Percentiles rank a stretch among this genome's conserved stretches.
These are phyloP conservation scores for Globisporangium splendens DNA, from an alignment of 352 stramenopile genomes.

Conservation along the genomic window DNA sequence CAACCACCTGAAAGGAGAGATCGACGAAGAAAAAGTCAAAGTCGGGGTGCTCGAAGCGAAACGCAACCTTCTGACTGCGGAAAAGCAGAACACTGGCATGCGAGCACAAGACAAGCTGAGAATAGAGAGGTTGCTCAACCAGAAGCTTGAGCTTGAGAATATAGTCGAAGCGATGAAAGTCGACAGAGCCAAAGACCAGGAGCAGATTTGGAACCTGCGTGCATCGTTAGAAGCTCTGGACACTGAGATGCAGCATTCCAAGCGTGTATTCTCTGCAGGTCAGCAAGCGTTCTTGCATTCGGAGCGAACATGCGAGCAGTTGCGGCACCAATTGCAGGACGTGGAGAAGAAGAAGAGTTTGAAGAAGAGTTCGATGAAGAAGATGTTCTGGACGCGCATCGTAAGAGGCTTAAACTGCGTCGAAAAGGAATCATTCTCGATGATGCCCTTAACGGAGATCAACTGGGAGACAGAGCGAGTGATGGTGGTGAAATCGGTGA, in stretches of 20 bases:
- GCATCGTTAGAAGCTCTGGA: slow-evolving; percentile 69
- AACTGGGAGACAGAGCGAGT: slow-evolving; percentile 2
- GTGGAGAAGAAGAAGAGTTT: slow-evolving; percentile 62
- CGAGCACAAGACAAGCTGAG: slow-evolving; percentile 74
- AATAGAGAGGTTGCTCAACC: slow-evolving; percentile 71
- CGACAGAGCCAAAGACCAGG: slow-evolving; percentile 57
- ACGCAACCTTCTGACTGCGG: slow-evolving; percentile 53
- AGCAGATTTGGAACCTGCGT: slow-evolving; percentile 66
- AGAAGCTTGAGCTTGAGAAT: slow-evolving; percentile 77
- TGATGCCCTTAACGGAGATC: not conserved
- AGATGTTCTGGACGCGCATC: slow-evolving; percentile 33
- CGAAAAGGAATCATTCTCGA: slow-evolving; percentile 15
- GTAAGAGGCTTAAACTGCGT: slow-evolving; percentile 16
- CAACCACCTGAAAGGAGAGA: slow-evolving; percentile 24
- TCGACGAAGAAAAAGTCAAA: slow-evolving; percentile 64
- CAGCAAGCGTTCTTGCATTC: slow-evolving; percentile 77
- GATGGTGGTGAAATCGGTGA: slow-evolving; percentile 4
- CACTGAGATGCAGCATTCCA: slow-evolving; percentile 72
- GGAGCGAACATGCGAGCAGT: slow-evolving; percentile 63
- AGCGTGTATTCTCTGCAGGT: slow-evolving; percentile 70
- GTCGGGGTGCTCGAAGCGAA: slow-evolving; percentile 62
- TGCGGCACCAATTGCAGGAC: slow-evolving; percentile 61
- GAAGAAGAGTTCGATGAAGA: slow-evolving; percentile 60
- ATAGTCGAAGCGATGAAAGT: slow-evolving; percentile 51
- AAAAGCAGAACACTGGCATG: slow-evolving; percentile 79